phyloP scores from a whole-genome alignment of 2,329 filamentous ascomycete genomes.

The Alternaria sp. region DNA sequence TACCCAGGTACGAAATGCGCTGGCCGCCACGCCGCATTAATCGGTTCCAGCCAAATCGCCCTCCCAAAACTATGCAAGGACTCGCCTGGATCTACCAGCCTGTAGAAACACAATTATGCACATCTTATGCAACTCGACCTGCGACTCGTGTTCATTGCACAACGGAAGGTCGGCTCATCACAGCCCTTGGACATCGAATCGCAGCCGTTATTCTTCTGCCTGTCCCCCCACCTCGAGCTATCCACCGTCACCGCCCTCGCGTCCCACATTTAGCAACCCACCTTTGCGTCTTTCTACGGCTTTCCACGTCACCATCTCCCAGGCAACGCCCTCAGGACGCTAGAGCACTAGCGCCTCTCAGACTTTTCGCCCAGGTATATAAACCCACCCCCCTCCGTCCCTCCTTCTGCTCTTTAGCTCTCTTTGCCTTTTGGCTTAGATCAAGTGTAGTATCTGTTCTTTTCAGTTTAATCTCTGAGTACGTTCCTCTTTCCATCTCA shows the following conservation, averaged over 20 bases:
- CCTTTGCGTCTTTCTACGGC: background rate
- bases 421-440: slow-evolving; percentile 26
- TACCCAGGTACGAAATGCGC: background rate
- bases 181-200: background rate
- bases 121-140: background rate
- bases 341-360: background rate
- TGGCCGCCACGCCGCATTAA: background rate
- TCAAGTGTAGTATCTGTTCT: slow-evolving; percentile 77
- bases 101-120: background rate
- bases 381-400: background rate
- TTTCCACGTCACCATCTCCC: background rate
- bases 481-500: slow-evolving; percentile 68
- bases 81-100: background rate
- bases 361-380: background rate
- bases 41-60: background rate
- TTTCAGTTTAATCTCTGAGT: slow-evolving; percentile 72
- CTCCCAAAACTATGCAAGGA: background rate
- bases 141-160: background rate
- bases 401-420: slow-evolving; percentile 10
- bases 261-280: background rate
- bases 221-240: background rate
- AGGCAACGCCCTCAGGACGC: background rate
- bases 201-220: background rate
- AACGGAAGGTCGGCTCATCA: background rate
- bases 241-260: background rate